Evolutionary conservation across 345 rosid genomes (phyloP).

Genomic region (Salix brachista): DNA sequence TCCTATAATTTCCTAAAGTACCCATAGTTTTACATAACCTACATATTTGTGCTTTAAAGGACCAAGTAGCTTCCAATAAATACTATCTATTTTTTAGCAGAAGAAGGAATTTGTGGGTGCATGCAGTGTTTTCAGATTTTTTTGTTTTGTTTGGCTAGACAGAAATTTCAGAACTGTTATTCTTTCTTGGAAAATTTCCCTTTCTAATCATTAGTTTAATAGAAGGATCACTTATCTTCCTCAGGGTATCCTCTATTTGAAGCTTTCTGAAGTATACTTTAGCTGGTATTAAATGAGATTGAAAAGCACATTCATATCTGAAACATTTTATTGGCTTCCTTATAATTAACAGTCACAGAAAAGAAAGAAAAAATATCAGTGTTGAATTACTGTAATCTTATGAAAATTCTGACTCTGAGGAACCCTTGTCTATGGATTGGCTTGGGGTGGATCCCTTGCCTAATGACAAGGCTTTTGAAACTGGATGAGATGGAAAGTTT

Average conservation of each 20-base stretch:
- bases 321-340: background rate
- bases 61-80: background rate
- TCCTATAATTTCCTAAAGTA: background rate
- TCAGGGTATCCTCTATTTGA: background rate
- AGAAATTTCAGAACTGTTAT: background rate
- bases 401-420: background rate
- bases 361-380: background rate
- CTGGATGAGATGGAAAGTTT: background rate
- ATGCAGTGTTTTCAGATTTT: too few relatives aligned
- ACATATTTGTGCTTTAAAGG: background rate
- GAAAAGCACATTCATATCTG: background rate
- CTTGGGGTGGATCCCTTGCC: background rate
- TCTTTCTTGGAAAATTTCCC: too few relatives aligned
- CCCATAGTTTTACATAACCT: background rate
- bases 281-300: background rate
- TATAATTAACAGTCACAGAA: background rate
- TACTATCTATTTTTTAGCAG: background rate
- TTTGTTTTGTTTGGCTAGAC: background rate
- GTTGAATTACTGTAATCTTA: background rate
- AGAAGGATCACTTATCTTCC: background rate
- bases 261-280: background rate
- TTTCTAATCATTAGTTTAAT: background rate
- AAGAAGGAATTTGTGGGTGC: background rate
- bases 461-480: background rate
- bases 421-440: background rate